Percentiles rank a stretch among this genome's conserved stretches.
Evolutionary conservation across 2,329 filamentous ascomycete genomes (phyloP).

Genomic region (Apiospora hydei): DNA sequence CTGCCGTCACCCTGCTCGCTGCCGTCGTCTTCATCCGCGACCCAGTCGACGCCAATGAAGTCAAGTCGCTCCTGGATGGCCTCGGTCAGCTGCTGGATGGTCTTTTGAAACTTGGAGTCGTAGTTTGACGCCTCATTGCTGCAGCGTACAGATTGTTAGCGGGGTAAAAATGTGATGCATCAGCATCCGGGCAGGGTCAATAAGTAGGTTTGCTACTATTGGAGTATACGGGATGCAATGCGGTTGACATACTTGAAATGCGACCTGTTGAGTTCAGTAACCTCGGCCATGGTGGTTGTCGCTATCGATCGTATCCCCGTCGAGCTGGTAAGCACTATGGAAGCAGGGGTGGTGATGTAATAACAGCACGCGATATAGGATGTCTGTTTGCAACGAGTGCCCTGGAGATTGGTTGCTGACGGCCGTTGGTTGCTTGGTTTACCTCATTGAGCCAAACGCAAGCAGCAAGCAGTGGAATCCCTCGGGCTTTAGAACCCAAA

Average conservation of each 20-base stretch:
- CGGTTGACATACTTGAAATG: slow-evolving; percentile 28
- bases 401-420: background rate
- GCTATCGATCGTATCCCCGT: background rate
- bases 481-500: slow-evolving; percentile 6
- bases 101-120: slow-evolving; percentile 56
- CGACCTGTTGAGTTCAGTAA: slow-evolving; percentile 26
- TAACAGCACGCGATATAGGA: background rate
- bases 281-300: slow-evolving; percentile 18
- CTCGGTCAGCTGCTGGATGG: slow-evolving; percentile 59
- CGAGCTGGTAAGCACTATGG: slow-evolving; percentile 5
- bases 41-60: slow-evolving; percentile 69
- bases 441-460: background rate
- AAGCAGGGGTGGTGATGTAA: background rate
- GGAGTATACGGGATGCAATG: background rate
- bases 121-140: slow-evolving; percentile 31
- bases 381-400: background rate
- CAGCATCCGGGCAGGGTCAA: background rate
- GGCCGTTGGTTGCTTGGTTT: background rate
- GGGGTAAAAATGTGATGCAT: slow-evolving; percentile 11
- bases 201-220: slow-evolving; percentile 17
- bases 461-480: background rate
- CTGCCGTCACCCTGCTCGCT: slow-evolving; percentile 28
- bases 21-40: slow-evolving; percentile 46
- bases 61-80: slow-evolving; percentile 60
- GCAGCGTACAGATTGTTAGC: background rate